phyloP scores from a whole-genome alignment of 805 yeast genomes.

The Metschnikowia rubicola region DNA sequence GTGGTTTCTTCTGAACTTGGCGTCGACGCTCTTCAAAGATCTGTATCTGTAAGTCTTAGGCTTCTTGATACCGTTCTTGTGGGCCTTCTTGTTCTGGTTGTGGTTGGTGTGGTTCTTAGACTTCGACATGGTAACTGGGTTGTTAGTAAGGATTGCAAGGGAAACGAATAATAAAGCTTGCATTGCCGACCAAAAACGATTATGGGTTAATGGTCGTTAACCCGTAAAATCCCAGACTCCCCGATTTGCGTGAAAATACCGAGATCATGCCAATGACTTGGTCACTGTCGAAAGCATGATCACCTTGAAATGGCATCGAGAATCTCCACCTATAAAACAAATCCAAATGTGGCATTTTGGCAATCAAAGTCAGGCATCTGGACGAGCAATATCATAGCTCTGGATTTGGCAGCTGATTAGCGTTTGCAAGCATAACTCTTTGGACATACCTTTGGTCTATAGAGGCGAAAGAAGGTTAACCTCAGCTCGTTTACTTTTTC shows the following conservation, averaged over 20 bases:
- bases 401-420: no score
- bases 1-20: constrained; percentile 99
- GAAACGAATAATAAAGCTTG: neutral
- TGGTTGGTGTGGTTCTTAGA: constrained; percentile 99
- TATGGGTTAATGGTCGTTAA: no score
- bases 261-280: neutral
- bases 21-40: constrained; percentile 97
- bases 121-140: constrained; percentile 75
- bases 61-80: constrained; percentile 99
- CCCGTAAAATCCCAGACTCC: no score
- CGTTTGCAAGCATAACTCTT: neutral
- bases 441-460: constrained; percentile 19
- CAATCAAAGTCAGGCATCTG: no score
- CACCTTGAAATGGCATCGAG: no score
- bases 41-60: constrained; percentile 98
- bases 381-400: no score
- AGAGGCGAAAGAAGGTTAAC: constrained; percentile 4
- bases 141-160: constrained; percentile 24
- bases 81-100: constrained; percentile 99
- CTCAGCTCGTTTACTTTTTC: constrained; percentile 9
- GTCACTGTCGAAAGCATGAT: no score
- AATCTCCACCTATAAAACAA: neutral
- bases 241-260: neutral
- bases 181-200: neutral
- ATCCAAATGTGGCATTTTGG: no score